Base-by-base conservation (phyloP, 345 rosid species). In the Trapa incisa region DNA sequence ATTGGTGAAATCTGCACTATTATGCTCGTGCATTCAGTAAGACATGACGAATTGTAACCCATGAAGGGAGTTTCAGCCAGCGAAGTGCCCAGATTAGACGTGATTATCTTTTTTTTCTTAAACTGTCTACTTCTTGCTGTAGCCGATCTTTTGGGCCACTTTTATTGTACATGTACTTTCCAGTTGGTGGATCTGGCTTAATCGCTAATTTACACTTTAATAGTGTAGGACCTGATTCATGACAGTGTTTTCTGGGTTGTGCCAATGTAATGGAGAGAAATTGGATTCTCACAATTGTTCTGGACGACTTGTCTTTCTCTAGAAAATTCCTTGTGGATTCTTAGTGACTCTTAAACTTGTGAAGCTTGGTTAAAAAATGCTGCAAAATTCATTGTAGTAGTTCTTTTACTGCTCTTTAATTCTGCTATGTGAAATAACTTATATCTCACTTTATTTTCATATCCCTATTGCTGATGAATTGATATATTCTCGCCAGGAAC, bases 401-500 rank as follows among this genome's bases (percentile, higher is more conserved):
- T 35, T 32, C 63, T 4, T 35, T 22, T 17, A 54, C 60, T 3
- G 32, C 11, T n/a, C 35, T 22, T 54, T n/a, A 17, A 54, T 54
- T 35, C 7, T 37, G 42, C 4, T 61, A 7, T 11, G 41, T 11
- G 15, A 5, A 3, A 12, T 61, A 22, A 42, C 41, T 35, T 16
- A 35, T 33, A 63, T 37, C 11, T 38, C 22, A 5, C 15, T 37
- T 37, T 2, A 58, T 10, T 58, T 58, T 58, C 4, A 32, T 13
- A 4, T 39, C 41, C 33, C 43, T 62, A 12, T 62, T 37, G 1
- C 6, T 14, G 66, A 63, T 37, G 9, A 53, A 69, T 53, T 38
- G 15, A 58, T 68, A 50, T 42, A 12, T 66, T 71, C 71, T 29
- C 74, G 64, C 48, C 83, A 89, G 98, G 83, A 75, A 68, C 88